Evolutionary conservation across 164 flowering plant genomes (phyloP).

Genomic region (Stephania cephalantha): DNA sequence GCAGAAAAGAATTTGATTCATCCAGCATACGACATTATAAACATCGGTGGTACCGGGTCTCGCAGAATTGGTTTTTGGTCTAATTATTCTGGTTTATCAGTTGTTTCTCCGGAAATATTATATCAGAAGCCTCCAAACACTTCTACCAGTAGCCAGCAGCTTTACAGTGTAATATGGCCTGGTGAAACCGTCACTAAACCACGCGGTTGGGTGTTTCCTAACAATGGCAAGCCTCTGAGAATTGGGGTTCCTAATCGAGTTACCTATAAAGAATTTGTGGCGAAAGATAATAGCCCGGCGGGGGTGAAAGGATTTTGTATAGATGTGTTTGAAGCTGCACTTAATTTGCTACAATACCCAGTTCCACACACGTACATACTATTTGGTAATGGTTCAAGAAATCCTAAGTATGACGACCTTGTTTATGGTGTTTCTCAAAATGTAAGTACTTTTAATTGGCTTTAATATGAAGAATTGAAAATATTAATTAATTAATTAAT

Average conservation of each 20-base stretch:
- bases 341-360: conserved; percentile 65
- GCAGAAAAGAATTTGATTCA: conserved; percentile 42
- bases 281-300: conserved; percentile 36
- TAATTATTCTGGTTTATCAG: conserved; percentile 69
- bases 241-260: conserved; percentile 77
- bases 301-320: conserved; percentile 68
- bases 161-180: conserved; percentile 72
- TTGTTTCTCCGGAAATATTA: conserved; percentile 56
- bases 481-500: neutral
- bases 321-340: conserved; percentile 84
- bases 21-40: conserved; percentile 68
- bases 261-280: conserved; percentile 56
- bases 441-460: conserved; percentile 39
- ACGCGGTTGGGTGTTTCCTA: conserved; percentile 92
- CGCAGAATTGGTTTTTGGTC: conserved; percentile 82
- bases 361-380: conserved; percentile 56
- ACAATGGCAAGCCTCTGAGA: conserved; percentile 67
- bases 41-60: conserved; percentile 48
- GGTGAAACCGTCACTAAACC: conserved; percentile 54
- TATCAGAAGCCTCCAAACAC: conserved; percentile 46
- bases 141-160: conserved; percentile 46
- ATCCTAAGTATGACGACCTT: conserved; percentile 52
- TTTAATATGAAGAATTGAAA: neutral
- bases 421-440: conserved; percentile 44
- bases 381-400: conserved; percentile 61